Conservation (phyloP, 805 yeast species). For the Cyberlindnera mycetangii region DNA sequence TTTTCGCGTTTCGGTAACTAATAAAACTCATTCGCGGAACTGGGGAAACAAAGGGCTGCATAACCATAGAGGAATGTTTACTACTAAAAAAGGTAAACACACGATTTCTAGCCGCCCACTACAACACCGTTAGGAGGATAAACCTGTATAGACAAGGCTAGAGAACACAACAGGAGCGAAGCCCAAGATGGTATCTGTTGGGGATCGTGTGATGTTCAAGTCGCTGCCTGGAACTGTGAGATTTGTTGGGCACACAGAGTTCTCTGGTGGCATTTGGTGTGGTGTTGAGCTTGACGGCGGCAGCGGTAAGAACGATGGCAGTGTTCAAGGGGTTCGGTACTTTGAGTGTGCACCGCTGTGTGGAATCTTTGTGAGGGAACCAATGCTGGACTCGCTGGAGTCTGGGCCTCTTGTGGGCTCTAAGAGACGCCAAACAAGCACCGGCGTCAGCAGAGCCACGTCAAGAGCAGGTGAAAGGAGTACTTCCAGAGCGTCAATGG, state of each 20-base stretch:
- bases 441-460: not conserved
- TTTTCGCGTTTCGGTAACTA: too few relatives aligned
- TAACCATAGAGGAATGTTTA: too few relatives aligned
- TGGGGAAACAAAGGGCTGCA: too few relatives aligned
- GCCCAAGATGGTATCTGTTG: conserved; percentile 17
- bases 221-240: conserved; percentile 41
- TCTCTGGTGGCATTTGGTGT: conserved; percentile 70
- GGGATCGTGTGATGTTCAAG: conserved; percentile 20
- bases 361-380: conserved; percentile 51
- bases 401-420: not conserved
- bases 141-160: too few relatives aligned
- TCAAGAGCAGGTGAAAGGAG: conserved; percentile 2
- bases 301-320: conserved; percentile 79
- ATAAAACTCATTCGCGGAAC: too few relatives aligned
- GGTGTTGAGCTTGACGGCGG: conserved; percentile 80
- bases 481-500: conserved; percentile 2
- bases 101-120: too few relatives aligned
- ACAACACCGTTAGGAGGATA: too few relatives aligned
- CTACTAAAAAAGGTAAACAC: too few relatives aligned
- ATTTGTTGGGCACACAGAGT: conserved; percentile 51
- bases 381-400: conserved; percentile 21
- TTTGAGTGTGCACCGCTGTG: conserved; percentile 55
- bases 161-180: too few relatives aligned
- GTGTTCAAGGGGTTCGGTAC: conserved; percentile 54
- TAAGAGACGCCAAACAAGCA: conserved; percentile 6